Conservation (phyloP, 306 rosid species). For the Hippophae gyantsensis region DNA sequence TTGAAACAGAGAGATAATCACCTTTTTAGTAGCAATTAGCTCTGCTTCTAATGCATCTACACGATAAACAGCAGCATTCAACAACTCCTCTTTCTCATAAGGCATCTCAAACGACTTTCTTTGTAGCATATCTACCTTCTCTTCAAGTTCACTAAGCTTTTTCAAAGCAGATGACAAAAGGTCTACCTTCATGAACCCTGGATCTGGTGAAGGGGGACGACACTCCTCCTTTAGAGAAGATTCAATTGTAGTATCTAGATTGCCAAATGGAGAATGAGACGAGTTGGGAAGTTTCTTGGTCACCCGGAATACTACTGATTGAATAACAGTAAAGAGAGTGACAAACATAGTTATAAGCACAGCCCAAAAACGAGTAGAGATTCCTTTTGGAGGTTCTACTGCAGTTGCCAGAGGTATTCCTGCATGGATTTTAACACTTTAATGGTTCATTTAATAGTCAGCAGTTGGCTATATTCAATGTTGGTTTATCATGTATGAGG, state of each 20-base stretch:
- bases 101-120: conserved; percentile 79
- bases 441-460: background rate
- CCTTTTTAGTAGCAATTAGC: conserved; percentile 77
- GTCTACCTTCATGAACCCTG: conserved; percentile 25
- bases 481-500: no score
- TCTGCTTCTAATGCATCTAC: conserved; percentile 90
- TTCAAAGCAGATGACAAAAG: conserved; percentile 45
- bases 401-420: conserved; percentile 28
- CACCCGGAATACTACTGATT: conserved; percentile 26
- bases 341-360: conserved; percentile 45
- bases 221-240: conserved; percentile 37
- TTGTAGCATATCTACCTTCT: conserved; percentile 53
- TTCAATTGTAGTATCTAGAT: conserved; percentile 19
- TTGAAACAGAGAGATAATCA: conserved; percentile 11
- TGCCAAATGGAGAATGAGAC: conserved; percentile 21
- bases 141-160: conserved; percentile 64
- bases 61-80: conserved; percentile 82
- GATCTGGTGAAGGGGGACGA: conserved; percentile 54
- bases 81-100: conserved; percentile 67
- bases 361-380: conserved; percentile 32
- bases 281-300: conserved; percentile 24
- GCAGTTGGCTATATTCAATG: no score
- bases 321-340: conserved; percentile 34
- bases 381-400: conserved; percentile 24
- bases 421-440: conserved; percentile 24